These are phyloP conservation scores for Zygoascus biomembranicola DNA, from an alignment of 805 yeast genomes.

Conservation along the genomic window DNA sequence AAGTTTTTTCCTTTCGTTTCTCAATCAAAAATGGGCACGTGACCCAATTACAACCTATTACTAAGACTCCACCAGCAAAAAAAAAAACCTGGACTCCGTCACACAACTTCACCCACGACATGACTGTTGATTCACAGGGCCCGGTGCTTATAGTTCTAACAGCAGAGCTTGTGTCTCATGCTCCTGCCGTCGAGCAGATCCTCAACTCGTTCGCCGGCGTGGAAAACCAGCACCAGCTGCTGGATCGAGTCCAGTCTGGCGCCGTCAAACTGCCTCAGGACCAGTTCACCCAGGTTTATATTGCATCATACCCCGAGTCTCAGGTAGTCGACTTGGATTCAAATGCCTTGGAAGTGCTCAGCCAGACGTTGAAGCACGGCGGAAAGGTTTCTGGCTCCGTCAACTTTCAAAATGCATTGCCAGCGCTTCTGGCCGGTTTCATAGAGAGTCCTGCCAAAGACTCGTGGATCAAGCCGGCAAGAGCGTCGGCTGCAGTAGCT, in stretches of 20 bases:
- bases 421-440: conserved; percentile 62
- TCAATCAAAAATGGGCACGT: too few relatives aligned
- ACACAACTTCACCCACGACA: not conserved
- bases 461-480: conserved; percentile 50
- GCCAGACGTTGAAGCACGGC: conserved; percentile 22
- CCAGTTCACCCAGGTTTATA: conserved; percentile 21
- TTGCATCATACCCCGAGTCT: conserved; percentile 19
- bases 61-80: not conserved
- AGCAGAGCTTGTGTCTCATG: conserved; percentile 7
- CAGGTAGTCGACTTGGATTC: conserved; percentile 14
- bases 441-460: conserved; percentile 34
- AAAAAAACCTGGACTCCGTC: not conserved
- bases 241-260: conserved; percentile 29
- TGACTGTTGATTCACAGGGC: not conserved
- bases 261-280: conserved; percentile 25
- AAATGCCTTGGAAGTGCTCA: conserved; percentile 23
- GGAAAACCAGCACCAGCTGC: conserved; percentile 25
- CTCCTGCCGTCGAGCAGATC: conserved; percentile 2
- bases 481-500: conserved; percentile 14
- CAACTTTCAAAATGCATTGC: conserved; percentile 29
- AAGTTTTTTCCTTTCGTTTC: too few relatives aligned
- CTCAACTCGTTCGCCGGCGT: conserved; percentile 3
- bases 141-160: conserved; percentile 3
- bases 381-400: conserved; percentile 27
- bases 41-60: not conserved